Base-by-base conservation (phyloP, 148 eudicot species). In the Tetragonia tetragonoides region DNA sequence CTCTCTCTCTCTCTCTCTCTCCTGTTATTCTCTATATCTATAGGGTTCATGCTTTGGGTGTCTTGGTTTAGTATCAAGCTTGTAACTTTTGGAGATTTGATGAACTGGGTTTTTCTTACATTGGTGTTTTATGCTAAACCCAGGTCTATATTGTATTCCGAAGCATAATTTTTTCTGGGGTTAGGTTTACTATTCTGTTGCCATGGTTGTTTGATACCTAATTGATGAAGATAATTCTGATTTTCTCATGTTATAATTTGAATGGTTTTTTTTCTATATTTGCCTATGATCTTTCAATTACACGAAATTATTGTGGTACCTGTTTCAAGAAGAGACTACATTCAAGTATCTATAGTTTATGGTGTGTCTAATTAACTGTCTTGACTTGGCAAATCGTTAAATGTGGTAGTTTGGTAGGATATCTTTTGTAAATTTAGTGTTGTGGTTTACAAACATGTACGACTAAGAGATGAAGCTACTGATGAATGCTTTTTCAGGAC, bases 131-230 rank as follows among this genome's bases (percentile, higher is more conserved):
- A 46, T 46, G 69, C 20, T 66, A 3, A 38, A 17, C 10, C 44
- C 7, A 2, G 14, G 9, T 6, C 24, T 34, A 44, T 14, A 7
- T 39, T 47, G 20, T 34, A 21, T 39, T 24, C 18, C 57, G 72
- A 66, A 77, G 34, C 34, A 28, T 28, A 28, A 28, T 28, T 28
- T 28, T 28, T 28, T 28, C 34, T 28, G 34, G 34, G 34, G 34
- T 28, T 28, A 28, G 34, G 34, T 28, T 28, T 28, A 28, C 34
- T 28, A 1, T 28, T 28, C 84, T 72, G 71, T 72, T 81, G 70
- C 14, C 39, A 38, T 75, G 53, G 56, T 8, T 34, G 4, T 75
- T 75, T 24, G 46, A 38, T 24, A 37, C 47, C 42, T 61, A 9
- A 24, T 63, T 54, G 47, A 10, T 67, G 51, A 66, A 59, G 66